Percentiles rank a stretch among this genome's conserved stretches.
These are phyloP conservation scores for Cordyceps cicadae DNA, from an alignment of 2,329 filamentous ascomycete species.

Conservation along the genomic window DNA sequence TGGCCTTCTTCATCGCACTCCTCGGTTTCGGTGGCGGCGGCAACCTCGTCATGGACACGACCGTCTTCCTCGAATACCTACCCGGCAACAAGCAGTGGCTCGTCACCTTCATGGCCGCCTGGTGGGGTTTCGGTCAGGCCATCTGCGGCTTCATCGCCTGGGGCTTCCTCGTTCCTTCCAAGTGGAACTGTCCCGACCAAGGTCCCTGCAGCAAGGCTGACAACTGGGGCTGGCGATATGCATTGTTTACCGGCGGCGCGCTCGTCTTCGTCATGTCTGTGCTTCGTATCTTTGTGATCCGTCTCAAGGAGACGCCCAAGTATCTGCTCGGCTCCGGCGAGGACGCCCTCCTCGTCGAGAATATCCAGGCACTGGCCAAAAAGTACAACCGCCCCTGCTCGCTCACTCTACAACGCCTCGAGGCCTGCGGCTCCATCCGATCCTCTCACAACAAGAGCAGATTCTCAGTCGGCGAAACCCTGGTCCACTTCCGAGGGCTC, in stretches of 20 bases:
- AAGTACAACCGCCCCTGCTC: conserved; percentile 27
- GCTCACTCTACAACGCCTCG: conserved; percentile 37
- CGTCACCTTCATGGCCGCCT: conserved; percentile 35
- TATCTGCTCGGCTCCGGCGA: conserved; percentile 38
- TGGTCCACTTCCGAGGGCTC: conserved; percentile 54
- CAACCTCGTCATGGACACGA: conserved; percentile 43
- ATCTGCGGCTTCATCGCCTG: conserved; percentile 36
- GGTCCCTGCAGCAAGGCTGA: conserved; percentile 36
- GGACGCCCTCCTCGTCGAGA: conserved; percentile 39
- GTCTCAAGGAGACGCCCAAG: conserved; percentile 41
- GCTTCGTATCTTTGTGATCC: conserved; percentile 37
- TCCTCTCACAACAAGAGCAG: conserved; percentile 27
- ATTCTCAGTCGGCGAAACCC: conserved; percentile 25
- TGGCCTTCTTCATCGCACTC: conserved; percentile 56
- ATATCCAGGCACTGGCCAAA: conserved; percentile 43
- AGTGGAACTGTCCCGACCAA: conserved; percentile 30
- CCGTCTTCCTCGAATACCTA: conserved; percentile 44
- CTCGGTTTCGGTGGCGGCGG: conserved; percentile 52
- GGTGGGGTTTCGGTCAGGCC: conserved; percentile 46
- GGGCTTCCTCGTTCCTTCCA: conserved; percentile 41
- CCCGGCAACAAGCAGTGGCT: conserved; percentile 40
- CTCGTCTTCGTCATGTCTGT: conserved; percentile 37
- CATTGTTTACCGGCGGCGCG: conserved; percentile 36
- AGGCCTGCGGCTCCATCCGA: conserved; percentile 36
- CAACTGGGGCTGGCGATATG: conserved; percentile 44